Base-by-base conservation (phyloP, 768 basidiomycete genomes). In the Tylopilus vinaceipallidus region DNA sequence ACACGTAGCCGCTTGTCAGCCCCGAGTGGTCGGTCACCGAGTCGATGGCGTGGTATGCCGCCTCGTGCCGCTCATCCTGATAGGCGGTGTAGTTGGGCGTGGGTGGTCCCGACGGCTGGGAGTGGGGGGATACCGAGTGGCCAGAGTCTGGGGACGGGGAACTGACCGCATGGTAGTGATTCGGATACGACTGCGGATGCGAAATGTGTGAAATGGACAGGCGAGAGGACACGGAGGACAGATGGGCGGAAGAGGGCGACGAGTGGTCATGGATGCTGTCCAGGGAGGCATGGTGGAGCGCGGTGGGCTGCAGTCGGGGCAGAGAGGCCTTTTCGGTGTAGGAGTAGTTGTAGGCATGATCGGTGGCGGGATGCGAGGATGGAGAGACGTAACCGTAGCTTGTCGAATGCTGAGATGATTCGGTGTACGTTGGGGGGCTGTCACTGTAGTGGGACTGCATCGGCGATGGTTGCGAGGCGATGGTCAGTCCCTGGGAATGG, bases 181-280 rank as follows among this genome's bases (percentile, higher is more conserved):
- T 64, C 42, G 72, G 66, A 49, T 77, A 75, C 19, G 74, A 65
- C 12, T 77, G 76, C 0, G 80, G 79, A 50, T 81, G 78, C 0
- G 79, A 81, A 20, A 82, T 77, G 49, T 82, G 81, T 0, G 81
- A 81, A 22, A 83, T 79, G 6, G 81, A 82, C 35, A 81, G 76
- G 10, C 81, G 76, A n/a, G 80, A 81, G 4, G 73, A 66, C 3
- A 73, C 66, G 4, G 77, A 62, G 0, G 71, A 60, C 8, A 64
- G 62, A 45, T 60, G 66, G 2, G 61, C 58, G 3, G 63, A 66
- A 14, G 64, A 50, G 11, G 64, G 70, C 48, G 52, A 73, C 39
- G 66, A 64, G 20, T 63, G 61, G 34, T 65, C 57, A 13, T 68
- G 61, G 22, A 68, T 45, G 19, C 19, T 64, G 41, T 63, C 61